A percentile compares a stretch with the other conserved stretches of the same genome.
phyloP scores from a whole-genome alignment of 164 flowering plant genomes.

The Magnolia kwangsiensis region DNA sequence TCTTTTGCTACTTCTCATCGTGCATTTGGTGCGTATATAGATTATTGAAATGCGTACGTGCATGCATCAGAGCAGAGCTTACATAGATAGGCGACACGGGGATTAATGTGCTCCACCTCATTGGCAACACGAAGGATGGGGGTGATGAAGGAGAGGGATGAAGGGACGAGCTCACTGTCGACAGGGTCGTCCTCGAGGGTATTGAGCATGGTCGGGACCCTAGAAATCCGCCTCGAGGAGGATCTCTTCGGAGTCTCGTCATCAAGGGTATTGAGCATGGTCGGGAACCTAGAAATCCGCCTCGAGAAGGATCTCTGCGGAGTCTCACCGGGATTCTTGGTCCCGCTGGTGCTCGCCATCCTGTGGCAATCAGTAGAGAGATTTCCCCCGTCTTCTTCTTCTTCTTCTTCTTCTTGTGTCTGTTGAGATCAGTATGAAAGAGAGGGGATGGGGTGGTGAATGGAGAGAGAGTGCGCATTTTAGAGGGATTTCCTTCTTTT shows the following conservation, averaged over 20 bases:
- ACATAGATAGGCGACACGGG: conserved; percentile 86
- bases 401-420: neutral
- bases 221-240: conserved; percentile 21
- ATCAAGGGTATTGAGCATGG: conserved; percentile 21
- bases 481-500: conserved; percentile 12
- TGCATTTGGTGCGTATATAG: too few relatives aligned
- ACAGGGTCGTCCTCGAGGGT: conserved; percentile 18
- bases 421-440: neutral
- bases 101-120: conserved; percentile 64
- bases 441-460: neutral
- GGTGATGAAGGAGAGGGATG: conserved; percentile 64
- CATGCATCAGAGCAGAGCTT: conserved; percentile 19
- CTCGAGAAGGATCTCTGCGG: conserved; percentile 14
- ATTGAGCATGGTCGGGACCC: conserved; percentile 20
- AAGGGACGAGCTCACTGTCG: conserved; percentile 80
- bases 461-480: neutral
- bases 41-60: too few relatives aligned
- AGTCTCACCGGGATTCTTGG: conserved; percentile 4
- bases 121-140: conserved; percentile 95
- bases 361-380: neutral
- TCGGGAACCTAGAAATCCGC: conserved; percentile 20
- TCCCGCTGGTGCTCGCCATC: conserved; percentile 36
- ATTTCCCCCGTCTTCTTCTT: neutral
- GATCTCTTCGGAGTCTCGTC: conserved; percentile 5
- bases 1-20: too few relatives aligned